These are phyloP conservation scores for Lathyrus oleraceus DNA, from an alignment of 306 rosid genomes.

Conservation along the genomic window DNA sequence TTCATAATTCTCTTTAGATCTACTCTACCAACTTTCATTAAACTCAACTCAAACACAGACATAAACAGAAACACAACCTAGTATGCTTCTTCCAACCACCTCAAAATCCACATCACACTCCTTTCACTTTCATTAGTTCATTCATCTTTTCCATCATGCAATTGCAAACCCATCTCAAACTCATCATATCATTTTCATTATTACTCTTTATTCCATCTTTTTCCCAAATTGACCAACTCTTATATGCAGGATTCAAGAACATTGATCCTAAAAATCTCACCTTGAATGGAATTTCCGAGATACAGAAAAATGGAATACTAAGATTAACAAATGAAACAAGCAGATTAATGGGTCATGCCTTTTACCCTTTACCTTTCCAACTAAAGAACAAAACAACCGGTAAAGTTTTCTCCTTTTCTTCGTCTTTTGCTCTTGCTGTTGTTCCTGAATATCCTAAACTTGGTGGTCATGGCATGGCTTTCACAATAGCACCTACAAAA, in stretches of 20 bases:
- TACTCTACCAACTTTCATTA: constrained; percentile 21
- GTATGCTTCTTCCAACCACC: neutral
- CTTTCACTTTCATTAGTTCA: neutral
- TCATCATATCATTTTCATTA: constrained; percentile 16
- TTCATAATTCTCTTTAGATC: neutral
- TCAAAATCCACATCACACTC: neutral
- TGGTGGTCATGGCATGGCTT: constrained; percentile 90
- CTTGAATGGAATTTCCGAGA: constrained; percentile 54
- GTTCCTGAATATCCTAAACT: constrained; percentile 81
- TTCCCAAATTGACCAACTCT: constrained; percentile 46
- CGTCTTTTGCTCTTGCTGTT: constrained; percentile 60
- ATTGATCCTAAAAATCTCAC: constrained; percentile 52
- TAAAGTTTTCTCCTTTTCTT: constrained; percentile 69
- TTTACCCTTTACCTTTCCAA: constrained; percentile 51
- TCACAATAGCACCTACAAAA: constrained; percentile 55
- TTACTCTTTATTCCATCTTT: constrained; percentile 41
- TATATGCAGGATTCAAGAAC: constrained; percentile 57
- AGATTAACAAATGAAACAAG: constrained; percentile 67
- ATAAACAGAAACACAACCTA: neutral
- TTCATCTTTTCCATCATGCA: constrained; percentile 28
- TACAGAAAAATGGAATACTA: constrained; percentile 52
- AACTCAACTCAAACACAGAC: constrained; percentile 27
- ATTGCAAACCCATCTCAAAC: constrained; percentile 39
- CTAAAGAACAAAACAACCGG: constrained; percentile 59
- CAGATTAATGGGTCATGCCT: constrained; percentile 62